Evolutionary conservation across 371 early-diverging fungal genomes (phyloP).

Genomic region (Mucor mucedo): DNA sequence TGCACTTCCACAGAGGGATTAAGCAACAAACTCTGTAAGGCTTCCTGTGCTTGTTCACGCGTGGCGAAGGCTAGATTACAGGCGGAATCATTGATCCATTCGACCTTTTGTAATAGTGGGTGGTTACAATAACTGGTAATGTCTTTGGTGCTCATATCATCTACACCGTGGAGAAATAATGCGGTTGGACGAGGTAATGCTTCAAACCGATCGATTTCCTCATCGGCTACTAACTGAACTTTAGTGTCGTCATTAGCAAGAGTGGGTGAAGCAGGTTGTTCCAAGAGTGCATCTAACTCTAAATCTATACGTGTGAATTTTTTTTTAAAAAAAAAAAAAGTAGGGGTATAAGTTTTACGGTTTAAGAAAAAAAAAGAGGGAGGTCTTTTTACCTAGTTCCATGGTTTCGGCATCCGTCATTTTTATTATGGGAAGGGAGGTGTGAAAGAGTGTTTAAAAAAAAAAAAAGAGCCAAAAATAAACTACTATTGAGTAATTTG

Average conservation of each 20-base stretch:
- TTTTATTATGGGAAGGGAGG: background rate
- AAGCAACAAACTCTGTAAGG: constrained; percentile 37
- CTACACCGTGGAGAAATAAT: constrained; percentile 54
- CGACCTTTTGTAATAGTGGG: constrained; percentile 41
- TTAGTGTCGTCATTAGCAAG: background rate
- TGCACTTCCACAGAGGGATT: constrained; percentile 19
- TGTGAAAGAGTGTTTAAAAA: background rate
- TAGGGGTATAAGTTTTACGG: too few relatives aligned
- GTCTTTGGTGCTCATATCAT: constrained; percentile 62
- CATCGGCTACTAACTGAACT: constrained; percentile 3
- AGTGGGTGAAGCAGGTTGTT: background rate
- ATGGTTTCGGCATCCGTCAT: too few relatives aligned
- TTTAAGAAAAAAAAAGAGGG: too few relatives aligned
- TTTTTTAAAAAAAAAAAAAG: too few relatives aligned
- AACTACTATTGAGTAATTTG: background rate
- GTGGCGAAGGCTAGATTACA: constrained; percentile 49
- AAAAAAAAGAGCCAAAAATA: background rate
- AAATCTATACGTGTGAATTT: constrained; percentile 1
- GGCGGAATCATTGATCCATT: constrained; percentile 64
- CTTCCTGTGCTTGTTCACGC: constrained; percentile 37
- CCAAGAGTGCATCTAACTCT: constrained; percentile 10
- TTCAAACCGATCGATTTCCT: constrained; percentile 20
- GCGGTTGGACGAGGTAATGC: constrained; percentile 38
- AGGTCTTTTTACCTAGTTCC: too few relatives aligned
- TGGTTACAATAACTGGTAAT: constrained; percentile 49